These are phyloP conservation scores for Ephemerocybe angulata DNA, from an alignment of 768 basidiomycete genomes.

Conservation along the genomic window DNA sequence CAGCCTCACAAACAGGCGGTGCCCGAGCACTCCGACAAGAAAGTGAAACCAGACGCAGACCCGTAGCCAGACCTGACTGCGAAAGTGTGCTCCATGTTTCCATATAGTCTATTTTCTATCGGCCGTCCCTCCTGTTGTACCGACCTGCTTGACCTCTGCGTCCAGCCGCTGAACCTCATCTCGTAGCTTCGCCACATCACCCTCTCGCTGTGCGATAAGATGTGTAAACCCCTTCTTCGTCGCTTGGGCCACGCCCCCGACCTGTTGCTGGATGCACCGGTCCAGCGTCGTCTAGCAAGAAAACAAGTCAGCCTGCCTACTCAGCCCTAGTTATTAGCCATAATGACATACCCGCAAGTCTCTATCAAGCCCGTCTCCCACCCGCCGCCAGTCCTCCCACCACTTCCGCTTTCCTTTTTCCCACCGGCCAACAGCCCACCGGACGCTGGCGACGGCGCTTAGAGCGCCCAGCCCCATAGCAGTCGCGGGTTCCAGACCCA, in stretches of 20 bases:
- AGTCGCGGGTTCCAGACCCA: slow-evolving; percentile 52
- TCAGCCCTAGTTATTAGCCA: neutral
- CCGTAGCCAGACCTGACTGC: neutral
- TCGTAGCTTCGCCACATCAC: slow-evolving; percentile 41
- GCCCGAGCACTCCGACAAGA: neutral
- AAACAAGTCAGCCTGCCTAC: slow-evolving; percentile 5
- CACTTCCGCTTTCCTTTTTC: slow-evolving; percentile 63
- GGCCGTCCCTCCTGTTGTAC: slow-evolving; percentile 26
- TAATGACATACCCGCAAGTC: slow-evolving; percentile 53
- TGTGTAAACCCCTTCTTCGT: slow-evolving; percentile 46
- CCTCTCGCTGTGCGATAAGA: slow-evolving; percentile 36
- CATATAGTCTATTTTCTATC: slow-evolving; percentile 34
- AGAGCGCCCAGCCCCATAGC: slow-evolving; percentile 59
- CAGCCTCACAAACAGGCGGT: neutral
- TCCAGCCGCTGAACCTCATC: slow-evolving; percentile 36
- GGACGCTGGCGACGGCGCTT: slow-evolving; percentile 42
- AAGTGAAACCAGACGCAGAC: neutral
- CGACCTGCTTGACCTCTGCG: slow-evolving; percentile 36
- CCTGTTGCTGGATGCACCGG: slow-evolving; percentile 47
- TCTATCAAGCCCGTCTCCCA: slow-evolving; percentile 58
- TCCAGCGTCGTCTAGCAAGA: slow-evolving; percentile 42
- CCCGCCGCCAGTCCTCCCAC: slow-evolving; percentile 63
- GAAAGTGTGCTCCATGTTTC: slow-evolving; percentile 3
- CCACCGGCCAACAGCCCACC: slow-evolving; percentile 67
- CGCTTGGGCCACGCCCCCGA: slow-evolving; percentile 47